These are phyloP conservation scores for Epichloe coenophiala DNA, from an alignment of 2,329 filamentous ascomycete species.

Conservation along the genomic window DNA sequence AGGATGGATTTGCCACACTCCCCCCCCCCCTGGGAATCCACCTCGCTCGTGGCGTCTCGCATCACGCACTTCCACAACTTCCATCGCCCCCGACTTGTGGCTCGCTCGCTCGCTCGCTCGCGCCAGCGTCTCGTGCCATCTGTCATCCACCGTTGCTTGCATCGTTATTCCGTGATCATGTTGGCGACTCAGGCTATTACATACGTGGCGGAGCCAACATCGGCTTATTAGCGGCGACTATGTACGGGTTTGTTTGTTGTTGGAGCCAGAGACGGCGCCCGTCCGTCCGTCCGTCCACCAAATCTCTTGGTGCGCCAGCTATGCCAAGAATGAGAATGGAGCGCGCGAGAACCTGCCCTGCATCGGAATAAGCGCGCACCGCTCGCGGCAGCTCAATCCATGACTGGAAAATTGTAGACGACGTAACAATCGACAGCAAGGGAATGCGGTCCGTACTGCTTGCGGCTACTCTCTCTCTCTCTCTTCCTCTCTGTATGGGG, in stretches of 20 bases:
- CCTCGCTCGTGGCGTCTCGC: conserved; percentile 6
- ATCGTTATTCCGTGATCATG: conserved; percentile 3
- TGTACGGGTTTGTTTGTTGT: not conserved
- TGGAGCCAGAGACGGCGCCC: no score
- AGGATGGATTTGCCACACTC: not conserved
- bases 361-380: not conserved
- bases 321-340: no score
- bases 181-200: not conserved
- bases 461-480: no score
- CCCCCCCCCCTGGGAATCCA: not conserved
- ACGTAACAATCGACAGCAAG: not conserved
- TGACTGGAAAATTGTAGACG: not conserved
- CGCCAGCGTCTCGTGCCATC: not conserved
- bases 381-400: not conserved
- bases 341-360: not conserved
- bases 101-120: not conserved
- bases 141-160: not conserved
- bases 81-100: not conserved
- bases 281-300: not conserved
- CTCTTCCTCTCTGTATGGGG: no score
- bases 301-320: no score
- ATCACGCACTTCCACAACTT: not conserved
- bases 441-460: no score
- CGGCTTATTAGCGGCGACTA: not conserved
- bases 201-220: not conserved